Evolutionary conservation across 2,329 filamentous ascomycete genomes (phyloP).

Genomic region (Septoria linicola): DNA sequence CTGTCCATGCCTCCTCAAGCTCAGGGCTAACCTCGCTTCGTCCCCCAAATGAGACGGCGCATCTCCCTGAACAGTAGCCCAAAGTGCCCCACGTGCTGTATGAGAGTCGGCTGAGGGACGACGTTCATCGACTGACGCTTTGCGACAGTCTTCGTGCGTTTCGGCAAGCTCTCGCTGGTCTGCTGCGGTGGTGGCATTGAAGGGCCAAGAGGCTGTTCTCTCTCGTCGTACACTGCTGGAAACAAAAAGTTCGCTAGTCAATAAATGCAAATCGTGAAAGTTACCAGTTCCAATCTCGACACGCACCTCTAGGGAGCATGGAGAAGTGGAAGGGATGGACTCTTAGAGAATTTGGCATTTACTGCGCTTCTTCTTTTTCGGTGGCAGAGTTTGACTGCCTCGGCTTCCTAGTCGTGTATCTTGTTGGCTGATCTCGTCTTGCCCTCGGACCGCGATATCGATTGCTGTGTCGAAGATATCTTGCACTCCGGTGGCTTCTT

Average conservation of each 20-base stretch:
- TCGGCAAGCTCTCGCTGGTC: not conserved
- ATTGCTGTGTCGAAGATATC: slow-evolving; percentile 95
- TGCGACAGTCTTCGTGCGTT: slow-evolving; percentile 5
- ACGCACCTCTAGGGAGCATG: slow-evolving; percentile 10
- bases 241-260: slow-evolving; percentile 9
- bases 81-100: slow-evolving; percentile 15
- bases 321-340: slow-evolving; percentile 7
- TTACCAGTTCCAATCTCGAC: not conserved
- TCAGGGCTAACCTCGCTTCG: slow-evolving; percentile 5
- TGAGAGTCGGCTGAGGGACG: slow-evolving; percentile 11
- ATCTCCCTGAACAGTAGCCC: slow-evolving; percentile 15
- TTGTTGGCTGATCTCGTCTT: slow-evolving; percentile 47
- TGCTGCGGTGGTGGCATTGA: slow-evolving; percentile 7
- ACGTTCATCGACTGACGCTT: slow-evolving; percentile 9
- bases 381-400: slow-evolving; percentile 39
- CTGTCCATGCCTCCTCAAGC: not conserved
- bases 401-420: slow-evolving; percentile 44
- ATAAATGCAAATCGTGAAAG: slow-evolving; percentile 16
- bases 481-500: slow-evolving; percentile 93
- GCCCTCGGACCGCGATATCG: slow-evolving; percentile 78
- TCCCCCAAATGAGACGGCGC: slow-evolving; percentile 14
- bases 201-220: slow-evolving; percentile 14
- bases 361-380: slow-evolving; percentile 77
- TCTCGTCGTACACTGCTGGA: slow-evolving; percentile 11
- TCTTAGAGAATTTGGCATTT: slow-evolving; percentile 74